phyloP scores from a whole-genome alignment of 1,139 yeast genomes.

The Hanseniaspora gamundiae region DNA sequence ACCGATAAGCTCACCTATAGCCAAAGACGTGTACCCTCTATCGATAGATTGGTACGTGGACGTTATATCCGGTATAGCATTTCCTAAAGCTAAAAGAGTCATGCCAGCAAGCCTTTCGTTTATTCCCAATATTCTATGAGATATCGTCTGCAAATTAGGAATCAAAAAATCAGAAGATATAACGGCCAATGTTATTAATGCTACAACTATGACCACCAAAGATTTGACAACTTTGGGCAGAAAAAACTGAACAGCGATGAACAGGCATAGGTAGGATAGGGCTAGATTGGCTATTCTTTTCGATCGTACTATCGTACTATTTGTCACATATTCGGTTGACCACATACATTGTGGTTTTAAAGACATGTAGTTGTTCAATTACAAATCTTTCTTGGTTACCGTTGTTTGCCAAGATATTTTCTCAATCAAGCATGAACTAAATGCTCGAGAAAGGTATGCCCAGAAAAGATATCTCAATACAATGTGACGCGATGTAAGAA shows the following conservation, averaged over 20 bases:
- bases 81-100: slow-evolving; percentile 59
- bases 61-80: slow-evolving; percentile 82
- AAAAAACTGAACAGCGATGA: neutral
- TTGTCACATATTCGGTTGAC: too few relatives aligned
- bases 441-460: too few relatives aligned
- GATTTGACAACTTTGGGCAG: neutral
- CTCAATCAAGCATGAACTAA: too few relatives aligned
- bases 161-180: slow-evolving; percentile 22
- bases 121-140: slow-evolving; percentile 23
- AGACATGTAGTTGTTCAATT: too few relatives aligned
- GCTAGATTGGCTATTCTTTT: neutral
- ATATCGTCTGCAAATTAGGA: slow-evolving; percentile 20
- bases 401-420: too few relatives aligned
- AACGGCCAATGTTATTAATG: slow-evolving; percentile 17
- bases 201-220: neutral
- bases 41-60: slow-evolving; percentile 75
- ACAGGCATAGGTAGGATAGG: neutral
- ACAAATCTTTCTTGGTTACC: too few relatives aligned
- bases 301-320: neutral
- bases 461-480: too few relatives aligned
- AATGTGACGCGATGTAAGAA: too few relatives aligned
- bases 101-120: neutral
- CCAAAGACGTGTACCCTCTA: slow-evolving; percentile 55
- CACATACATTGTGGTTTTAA: too few relatives aligned
- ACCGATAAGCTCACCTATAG: slow-evolving; percentile 79